Base-by-base conservation (phyloP, 345 rosid genomes). In the Crucihimalaya himalaica region DNA sequence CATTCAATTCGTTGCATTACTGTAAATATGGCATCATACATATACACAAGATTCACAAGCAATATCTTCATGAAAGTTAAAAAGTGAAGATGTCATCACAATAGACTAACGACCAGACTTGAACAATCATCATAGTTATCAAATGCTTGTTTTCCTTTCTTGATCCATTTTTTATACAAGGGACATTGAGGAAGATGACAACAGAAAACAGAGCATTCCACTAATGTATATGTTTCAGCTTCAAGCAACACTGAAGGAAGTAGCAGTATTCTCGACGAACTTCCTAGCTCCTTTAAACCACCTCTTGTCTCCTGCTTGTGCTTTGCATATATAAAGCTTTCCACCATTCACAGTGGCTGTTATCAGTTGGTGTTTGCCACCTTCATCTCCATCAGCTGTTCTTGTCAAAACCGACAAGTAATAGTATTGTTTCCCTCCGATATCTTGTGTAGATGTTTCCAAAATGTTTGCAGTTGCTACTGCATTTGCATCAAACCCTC, bases 321-420 rank as follows among this genome's bases (percentile, higher is more conserved):
- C 97, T 85, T 91, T 93, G 88, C 93, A 88, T 51, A 93, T 84
- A 85, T 81, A 90, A 8, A 90, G 92, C 83, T 90, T 90, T 0
- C 97, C 98, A 63, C 78, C 83, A 12, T 84, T 86, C 23, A 90
- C 92, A 9, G 93, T 69, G 10, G 96, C 98, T 15, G 84, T 81
- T 13, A 94, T 87, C 27, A 91, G 63, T 34, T 86, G 97, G 82
- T 91, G 99, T 81, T 88, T 94, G 16, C 97, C 97, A 2, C 97
- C 97, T 84, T 94, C 97, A 19, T 91, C 99, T 62, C 99, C 98
- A n/a, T 94, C 97, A 1, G 98, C 98, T 0, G 97, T 94, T 79
- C 98, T 89, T 19, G 98, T 94, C 76, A 94, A 46, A 66, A 91
- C 89, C 0, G 97, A 79, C 61, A 94, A 4, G 67, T 10, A 76